Conservation (phyloP, 495 filamentous ascomycete species). For the Penicillium chermesinum region DNA sequence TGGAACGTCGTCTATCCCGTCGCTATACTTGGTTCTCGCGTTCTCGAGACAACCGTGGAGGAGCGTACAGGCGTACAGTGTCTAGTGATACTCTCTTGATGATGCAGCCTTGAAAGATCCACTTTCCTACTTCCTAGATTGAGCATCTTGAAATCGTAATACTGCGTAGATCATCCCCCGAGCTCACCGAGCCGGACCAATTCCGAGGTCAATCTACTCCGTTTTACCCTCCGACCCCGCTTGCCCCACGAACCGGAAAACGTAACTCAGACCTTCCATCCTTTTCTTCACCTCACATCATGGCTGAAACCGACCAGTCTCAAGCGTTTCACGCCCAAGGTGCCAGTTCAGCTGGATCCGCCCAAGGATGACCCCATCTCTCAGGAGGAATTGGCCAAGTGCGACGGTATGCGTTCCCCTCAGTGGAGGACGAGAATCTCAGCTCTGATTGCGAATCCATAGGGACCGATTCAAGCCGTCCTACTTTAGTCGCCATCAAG, state of each 20-base stretch:
- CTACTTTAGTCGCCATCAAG: slow-evolving; percentile 93
- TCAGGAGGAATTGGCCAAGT: slow-evolving; percentile 66
- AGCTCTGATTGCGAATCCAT: background rate
- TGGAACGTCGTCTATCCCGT: no score
- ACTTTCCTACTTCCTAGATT: no score
- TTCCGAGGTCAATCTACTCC: background rate
- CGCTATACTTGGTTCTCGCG: no score
- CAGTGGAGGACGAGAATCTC: background rate
- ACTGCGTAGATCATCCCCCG: background rate
- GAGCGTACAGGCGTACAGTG: no score
- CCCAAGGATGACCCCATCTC: slow-evolving; percentile 86
- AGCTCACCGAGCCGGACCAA: background rate
- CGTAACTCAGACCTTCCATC: slow-evolving; percentile 3
- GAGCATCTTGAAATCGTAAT: background rate
- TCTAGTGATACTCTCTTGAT: no score
- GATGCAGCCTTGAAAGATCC: no score
- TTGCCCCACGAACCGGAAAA: slow-evolving; percentile 7
- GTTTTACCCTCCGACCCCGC: slow-evolving; percentile 6
- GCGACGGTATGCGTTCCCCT: slow-evolving; percentile 58
- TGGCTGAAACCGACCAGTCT: slow-evolving; percentile 29
- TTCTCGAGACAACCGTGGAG: no score
- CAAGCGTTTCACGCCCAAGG: slow-evolving; percentile 80
- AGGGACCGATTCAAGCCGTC: slow-evolving; percentile 59
- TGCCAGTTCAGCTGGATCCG: slow-evolving; percentile 71
- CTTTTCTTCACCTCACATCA: slow-evolving; percentile 15